A percentile compares a stretch with the other conserved stretches of the same genome.
These are phyloP conservation scores for Macrocybe gigantea DNA, from an alignment of 768 basidiomycete species.

Conservation along the genomic window DNA sequence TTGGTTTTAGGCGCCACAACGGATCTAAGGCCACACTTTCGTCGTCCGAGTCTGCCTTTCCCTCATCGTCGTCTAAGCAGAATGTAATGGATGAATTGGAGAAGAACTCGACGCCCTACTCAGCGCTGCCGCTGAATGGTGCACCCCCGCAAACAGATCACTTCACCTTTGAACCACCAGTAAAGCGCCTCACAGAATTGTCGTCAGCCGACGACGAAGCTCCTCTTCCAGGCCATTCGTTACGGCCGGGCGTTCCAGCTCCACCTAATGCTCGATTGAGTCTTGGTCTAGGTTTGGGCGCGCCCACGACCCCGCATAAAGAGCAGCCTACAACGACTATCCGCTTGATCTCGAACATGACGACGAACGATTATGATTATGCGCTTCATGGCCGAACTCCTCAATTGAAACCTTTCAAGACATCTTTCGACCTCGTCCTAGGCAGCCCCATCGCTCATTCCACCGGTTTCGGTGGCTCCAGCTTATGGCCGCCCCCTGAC, in stretches of 20 bases:
- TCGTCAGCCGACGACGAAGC: slow-evolving; percentile 21
- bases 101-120: slow-evolving; percentile 37
- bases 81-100: slow-evolving; percentile 26
- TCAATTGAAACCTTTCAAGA: slow-evolving; percentile 57
- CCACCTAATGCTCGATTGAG: slow-evolving; percentile 58
- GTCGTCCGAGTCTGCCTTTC: slow-evolving; percentile 9
- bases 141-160: slow-evolving; percentile 40
- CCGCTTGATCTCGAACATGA: slow-evolving; percentile 37
- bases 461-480: slow-evolving; percentile 14
- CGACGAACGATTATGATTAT: slow-evolving; percentile 10
- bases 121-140: slow-evolving; percentile 28
- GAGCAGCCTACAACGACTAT: slow-evolving; percentile 46
- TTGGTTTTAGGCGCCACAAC: slow-evolving; percentile 58
- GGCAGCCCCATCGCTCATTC: slow-evolving; percentile 38
- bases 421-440: slow-evolving; percentile 62
- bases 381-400: slow-evolving; percentile 40
- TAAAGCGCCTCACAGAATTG: background rate
- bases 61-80: slow-evolving; percentile 16
- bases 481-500: slow-evolving; percentile 25
- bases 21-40: slow-evolving; percentile 21
- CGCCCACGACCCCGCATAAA: slow-evolving; percentile 33
- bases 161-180: slow-evolving; percentile 37
- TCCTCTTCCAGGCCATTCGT: slow-evolving; percentile 56
- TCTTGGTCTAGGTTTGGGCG: slow-evolving; percentile 37
- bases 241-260: slow-evolving; percentile 56